Evolutionary conservation across 768 basidiomycete species (phyloP).

Genomic region (Collybia mongolica): DNA sequence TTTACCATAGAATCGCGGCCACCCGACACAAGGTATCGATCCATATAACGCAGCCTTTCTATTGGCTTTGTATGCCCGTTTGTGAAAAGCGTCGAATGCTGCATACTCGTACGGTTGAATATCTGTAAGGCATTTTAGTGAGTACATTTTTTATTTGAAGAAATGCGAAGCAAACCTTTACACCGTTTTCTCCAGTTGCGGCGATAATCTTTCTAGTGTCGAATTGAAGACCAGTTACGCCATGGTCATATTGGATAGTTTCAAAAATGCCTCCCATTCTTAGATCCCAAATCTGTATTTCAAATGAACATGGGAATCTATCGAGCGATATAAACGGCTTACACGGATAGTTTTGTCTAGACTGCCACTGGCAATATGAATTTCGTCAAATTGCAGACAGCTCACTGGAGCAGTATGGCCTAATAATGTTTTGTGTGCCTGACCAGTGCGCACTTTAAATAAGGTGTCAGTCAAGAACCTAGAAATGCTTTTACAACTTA

Average conservation of each 20-base stretch:
- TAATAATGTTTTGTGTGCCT: conserved; percentile 88
- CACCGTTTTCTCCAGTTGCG: conserved; percentile 89
- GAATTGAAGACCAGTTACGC: conserved; percentile 90
- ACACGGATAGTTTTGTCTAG: conserved; percentile 92
- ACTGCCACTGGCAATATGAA: conserved; percentile 89
- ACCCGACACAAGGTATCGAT: conserved; percentile 90
- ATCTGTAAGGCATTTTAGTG: conserved; percentile 46
- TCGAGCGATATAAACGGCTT: conserved; percentile 22
- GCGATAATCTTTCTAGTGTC: conserved; percentile 92
- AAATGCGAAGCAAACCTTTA: conserved; percentile 57
- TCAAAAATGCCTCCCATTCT: conserved; percentile 87
- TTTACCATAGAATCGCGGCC: conserved; percentile 85
- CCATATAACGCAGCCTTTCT: conserved; percentile 91
- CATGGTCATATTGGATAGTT: conserved; percentile 87
- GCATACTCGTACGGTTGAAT: conserved; percentile 92
- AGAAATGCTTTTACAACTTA: conserved; percentile 43
- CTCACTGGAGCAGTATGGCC: conserved; percentile 95
- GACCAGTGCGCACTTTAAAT: conserved; percentile 91
- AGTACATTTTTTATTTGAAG: conserved; percentile 1
- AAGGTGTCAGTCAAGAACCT: conserved; percentile 1
- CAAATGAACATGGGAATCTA: conserved; percentile 4
- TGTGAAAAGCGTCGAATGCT: conserved; percentile 77
- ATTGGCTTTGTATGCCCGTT: conserved; percentile 95
- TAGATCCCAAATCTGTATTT: conserved; percentile 93
- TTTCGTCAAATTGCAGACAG: conserved; percentile 94